Evolutionary conservation across 768 basidiomycete species (phyloP), one percentile per base, ranked within the genome.

Genomic region (Boletus huronensis): DNA sequence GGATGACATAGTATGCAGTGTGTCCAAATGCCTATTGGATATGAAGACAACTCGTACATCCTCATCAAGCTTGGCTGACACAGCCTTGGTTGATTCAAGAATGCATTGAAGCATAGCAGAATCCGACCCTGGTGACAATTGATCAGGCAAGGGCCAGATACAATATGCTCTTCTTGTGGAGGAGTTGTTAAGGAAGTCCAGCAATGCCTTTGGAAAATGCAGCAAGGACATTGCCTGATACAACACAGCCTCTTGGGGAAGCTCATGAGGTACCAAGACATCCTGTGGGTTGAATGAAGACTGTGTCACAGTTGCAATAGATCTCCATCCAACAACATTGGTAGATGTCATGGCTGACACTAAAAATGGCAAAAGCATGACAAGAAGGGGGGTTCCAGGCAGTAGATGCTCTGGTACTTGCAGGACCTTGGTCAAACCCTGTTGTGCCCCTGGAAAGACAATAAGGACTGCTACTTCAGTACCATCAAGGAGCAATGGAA

Each of bases 1-100:
- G 3, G 68, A 72, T 2, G 82, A 79, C 29, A 88, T 64, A 13
- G 73, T 73, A 53, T 78, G 72, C 9, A 90, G 55, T 1, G 68
- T 75, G 40, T 64, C 64, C 52, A 90, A 61, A 3, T 84, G 76
- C 19, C 81, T 80, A 16, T 82, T 77, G 64, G 90, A 85, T 23
- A 88, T 76, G 55, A 90, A 90, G n/a, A 89, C 63, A 23, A 82
- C 69, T 11, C 82, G 68, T 23, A 73, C 71, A 45, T 78, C 75
- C 23, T 67, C 66, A 38, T 75, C 73, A 55, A 67, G 54, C 11
- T 73, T 71, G 17, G 71, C 74, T 53, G 70, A 55, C 41, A 65
- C 66, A 13, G 80, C 79, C 23, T 71, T 64, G 53, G 73, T 79
- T 48, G 75, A 70, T 28, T 74, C 67, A 52, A 88, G 62, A 19